These are phyloP conservation scores for Conidiobolus incongruus DNA, from an alignment of 371 early-diverging fungal genomes.

Conservation along the genomic window DNA sequence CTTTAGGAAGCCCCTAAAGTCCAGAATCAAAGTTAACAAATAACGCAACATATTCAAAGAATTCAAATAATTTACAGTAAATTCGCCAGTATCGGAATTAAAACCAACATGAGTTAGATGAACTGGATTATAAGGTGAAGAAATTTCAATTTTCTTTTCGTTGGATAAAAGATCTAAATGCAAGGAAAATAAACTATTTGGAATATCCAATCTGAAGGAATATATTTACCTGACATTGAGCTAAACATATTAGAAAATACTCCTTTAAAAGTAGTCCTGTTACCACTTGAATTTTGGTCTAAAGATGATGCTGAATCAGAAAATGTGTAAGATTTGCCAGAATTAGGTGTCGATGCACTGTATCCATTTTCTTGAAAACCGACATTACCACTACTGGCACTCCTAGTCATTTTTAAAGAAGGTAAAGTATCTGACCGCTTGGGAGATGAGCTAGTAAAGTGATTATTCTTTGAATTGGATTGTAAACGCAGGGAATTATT, in stretches of 20 bases:
- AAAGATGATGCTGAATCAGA: too few relatives aligned
- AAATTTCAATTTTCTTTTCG: slow-evolving; percentile 69
- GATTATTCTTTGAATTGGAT: not conserved
- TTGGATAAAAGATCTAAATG: slow-evolving; percentile 27
- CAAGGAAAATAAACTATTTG: not conserved
- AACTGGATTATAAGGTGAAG: slow-evolving; percentile 86
- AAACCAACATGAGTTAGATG: slow-evolving; percentile 91
- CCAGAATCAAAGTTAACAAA: not conserved
- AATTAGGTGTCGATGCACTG: not conserved
- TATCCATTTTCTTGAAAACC: not conserved
- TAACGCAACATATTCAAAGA: not conserved
- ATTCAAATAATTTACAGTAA: slow-evolving; percentile 30
- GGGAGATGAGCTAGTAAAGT: not conserved
- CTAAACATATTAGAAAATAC: slow-evolving; percentile 40
- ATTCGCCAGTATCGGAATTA: slow-evolving; percentile 76
- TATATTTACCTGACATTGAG: slow-evolving; percentile 21
- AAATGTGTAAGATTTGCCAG: too few relatives aligned
- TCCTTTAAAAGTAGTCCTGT: slow-evolving; percentile 22
- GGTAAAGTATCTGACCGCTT: not conserved
- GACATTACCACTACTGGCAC: slow-evolving; percentile 1
- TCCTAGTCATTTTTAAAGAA: slow-evolving; percentile 1
- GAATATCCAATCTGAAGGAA: not conserved
- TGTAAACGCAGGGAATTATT: not conserved
- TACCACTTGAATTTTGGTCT: too few relatives aligned
- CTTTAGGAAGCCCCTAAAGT: slow-evolving; percentile 68